Conservation (phyloP, 768 basidiomycete genomes). For the Clitopilus hobsonii region DNA sequence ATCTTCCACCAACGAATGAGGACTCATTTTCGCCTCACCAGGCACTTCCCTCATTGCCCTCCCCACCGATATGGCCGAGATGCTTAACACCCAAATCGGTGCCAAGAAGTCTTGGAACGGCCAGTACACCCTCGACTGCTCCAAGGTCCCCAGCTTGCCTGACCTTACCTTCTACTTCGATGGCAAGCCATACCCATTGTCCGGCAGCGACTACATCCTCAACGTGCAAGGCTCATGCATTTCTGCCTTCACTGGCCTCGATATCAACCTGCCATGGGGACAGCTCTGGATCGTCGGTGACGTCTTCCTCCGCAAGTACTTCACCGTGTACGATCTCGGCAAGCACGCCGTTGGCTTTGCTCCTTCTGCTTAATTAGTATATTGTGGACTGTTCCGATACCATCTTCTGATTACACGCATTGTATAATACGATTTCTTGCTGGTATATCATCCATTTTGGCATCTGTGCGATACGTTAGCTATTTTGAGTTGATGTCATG, state of each 20-base stretch:
- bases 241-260: constrained; percentile 87
- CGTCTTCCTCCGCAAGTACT: constrained; percentile 88
- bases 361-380: constrained; percentile 20
- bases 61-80: constrained; percentile 93
- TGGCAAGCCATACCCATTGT: constrained; percentile 74
- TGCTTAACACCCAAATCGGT: constrained; percentile 94
- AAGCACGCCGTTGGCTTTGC: constrained; percentile 85
- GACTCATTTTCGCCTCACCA: constrained; percentile 36
- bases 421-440: constrained; percentile 1
- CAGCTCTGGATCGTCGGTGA: constrained; percentile 91
- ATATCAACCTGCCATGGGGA: constrained; percentile 78
- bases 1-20: neutral
- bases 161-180: constrained; percentile 80
- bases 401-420: neutral
- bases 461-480: no score
- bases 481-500: neutral
- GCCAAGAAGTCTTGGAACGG: constrained; percentile 95
- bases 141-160: constrained; percentile 79
- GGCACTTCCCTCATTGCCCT: constrained; percentile 93
- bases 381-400: neutral
- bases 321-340: constrained; percentile 84
- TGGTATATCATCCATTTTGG: neutral
- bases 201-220: constrained; percentile 85
- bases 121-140: constrained; percentile 89
- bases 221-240: constrained; percentile 91